Evolutionary conservation across 495 filamentous ascomycete species (phyloP), one percentile per base, ranked within the genome.

Genomic region (Annulohypoxylon nitens): DNA sequence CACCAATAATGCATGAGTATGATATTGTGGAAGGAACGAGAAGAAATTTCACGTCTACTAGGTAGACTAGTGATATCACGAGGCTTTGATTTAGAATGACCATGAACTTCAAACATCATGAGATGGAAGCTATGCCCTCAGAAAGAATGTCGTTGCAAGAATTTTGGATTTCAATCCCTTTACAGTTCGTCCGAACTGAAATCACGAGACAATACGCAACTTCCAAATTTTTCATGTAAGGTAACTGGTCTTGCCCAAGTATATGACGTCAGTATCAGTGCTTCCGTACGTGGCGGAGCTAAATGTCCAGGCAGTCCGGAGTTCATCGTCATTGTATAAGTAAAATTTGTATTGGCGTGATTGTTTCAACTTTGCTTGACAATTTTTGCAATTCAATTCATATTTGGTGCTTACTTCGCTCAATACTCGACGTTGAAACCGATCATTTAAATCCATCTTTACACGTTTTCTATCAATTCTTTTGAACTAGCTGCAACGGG

Each of bases 241-340:
- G 43, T 34, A 54, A 54, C 20, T 53, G 47, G 61, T 41, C 34
- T 55, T 34, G 6, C 39, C 47, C 18, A 20, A 41, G 10, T 64
- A 10, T 59, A 73, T 73, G 70, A 73, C 70, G 70, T 73, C 70
- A 73, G 43, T 60, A 64, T 73, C 70, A 73, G 33, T 54, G 9
- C n/a, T 4, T 39, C 41, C 5, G 33, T 39, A 33, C 5, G 33
- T 33, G 53, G 30, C 69, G 50, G 58, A 63, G 57, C 51, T 62
- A 41, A 67, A 14, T 54, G 14, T 59, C 50, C 41, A 63, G 4
- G 2, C 23, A 55, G 33, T 62, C 57, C 69, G 51, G 12, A n/a
- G 18, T 47, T 16, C 58, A 62, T 59, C 39, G 60, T 67, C 69
- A 71, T 66, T 10, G 54, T 71, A 65, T 65, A 66, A 71, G 36